Percentiles rank a stretch among this genome's conserved stretches.
Conservation (phyloP, 306 rosid species). For the Clitoria ternatea region DNA sequence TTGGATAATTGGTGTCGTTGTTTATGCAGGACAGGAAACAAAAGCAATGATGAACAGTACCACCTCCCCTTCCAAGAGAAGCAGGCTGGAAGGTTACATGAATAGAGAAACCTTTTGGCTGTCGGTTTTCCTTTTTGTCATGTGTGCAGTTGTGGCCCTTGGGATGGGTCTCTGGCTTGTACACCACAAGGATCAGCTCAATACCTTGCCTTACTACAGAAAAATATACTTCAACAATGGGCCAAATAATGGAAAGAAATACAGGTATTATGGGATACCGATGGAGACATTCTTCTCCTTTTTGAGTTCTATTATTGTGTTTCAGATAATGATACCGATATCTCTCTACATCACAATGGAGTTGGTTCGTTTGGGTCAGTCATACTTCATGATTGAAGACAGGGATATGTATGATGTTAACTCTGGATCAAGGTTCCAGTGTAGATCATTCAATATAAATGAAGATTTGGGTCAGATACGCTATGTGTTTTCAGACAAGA, state of each 20-base stretch:
- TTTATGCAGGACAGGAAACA: conserved; percentile 88
- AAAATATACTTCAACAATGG: conserved; percentile 38
- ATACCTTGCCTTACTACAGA: conserved; percentile 72
- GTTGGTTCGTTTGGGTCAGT: conserved; percentile 86
- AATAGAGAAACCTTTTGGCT: conserved; percentile 75
- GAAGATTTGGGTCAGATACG: conserved; percentile 90
- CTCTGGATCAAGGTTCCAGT: conserved; percentile 73
- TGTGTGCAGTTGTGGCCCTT: conserved; percentile 70
- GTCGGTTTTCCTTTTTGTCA: conserved; percentile 57
- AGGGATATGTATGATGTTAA: conserved; percentile 50
- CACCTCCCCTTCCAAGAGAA: conserved; percentile 74
- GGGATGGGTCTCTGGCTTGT: conserved; percentile 68
- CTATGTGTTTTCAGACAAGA: conserved; percentile 80
- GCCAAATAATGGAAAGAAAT: conserved; percentile 31
- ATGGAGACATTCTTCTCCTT: conserved; percentile 79
- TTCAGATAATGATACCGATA: conserved; percentile 93
- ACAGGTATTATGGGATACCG: conserved; percentile 64
- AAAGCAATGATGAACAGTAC: conserved; percentile 88
- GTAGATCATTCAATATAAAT: conserved; percentile 81
- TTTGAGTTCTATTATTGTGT: conserved; percentile 80
- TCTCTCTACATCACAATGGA: conserved; percentile 92
- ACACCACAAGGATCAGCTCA: conserved; percentile 51
- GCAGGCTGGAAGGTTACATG: conserved; percentile 77
- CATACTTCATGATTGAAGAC: conserved; percentile 83
- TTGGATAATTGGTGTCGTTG: conserved; percentile 79